Evolutionary conservation across 129 eudicot species (phyloP).

Genomic region (Heracleum sosnowskyi): DNA sequence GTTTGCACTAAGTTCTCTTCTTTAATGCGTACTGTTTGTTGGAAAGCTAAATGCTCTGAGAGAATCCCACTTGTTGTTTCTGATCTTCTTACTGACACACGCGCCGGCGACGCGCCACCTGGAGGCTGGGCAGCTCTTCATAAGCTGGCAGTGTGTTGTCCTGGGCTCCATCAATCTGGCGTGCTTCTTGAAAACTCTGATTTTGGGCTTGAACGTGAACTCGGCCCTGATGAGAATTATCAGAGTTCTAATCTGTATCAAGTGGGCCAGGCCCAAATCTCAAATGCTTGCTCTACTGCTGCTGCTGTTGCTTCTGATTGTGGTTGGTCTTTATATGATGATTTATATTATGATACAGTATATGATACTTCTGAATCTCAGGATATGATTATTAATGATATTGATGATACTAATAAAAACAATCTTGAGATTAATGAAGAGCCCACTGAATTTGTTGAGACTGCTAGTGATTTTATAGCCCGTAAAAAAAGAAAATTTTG

Average conservation of each 20-base stretch:
- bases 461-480: conserved; percentile 11
- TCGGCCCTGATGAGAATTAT: conserved; percentile 35
- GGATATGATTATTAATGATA: background rate
- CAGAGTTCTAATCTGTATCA: conserved; percentile 14
- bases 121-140: conserved; percentile 43
- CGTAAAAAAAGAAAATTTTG: conserved; percentile 44
- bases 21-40: conserved; percentile 29
- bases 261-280: conserved; percentile 15
- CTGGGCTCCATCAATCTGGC: conserved; percentile 41
- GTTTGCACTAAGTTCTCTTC: conserved; percentile 41
- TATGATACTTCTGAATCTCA: conserved; percentile 37
- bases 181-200: conserved; percentile 55
- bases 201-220: conserved; percentile 50
- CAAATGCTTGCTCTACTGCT: conserved; percentile 12
- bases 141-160: conserved; percentile 57
- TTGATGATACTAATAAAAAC: conserved; percentile 5
- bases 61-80: conserved; percentile 34
- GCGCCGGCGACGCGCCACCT: conserved; percentile 20
- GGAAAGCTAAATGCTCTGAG: conserved; percentile 27
- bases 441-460: conserved; percentile 1
- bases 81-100: conserved; percentile 26
- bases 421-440: conserved; percentile 18
- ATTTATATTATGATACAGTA: conserved; percentile 58
- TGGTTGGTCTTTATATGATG: conserved; percentile 76
- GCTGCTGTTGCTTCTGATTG: conserved; percentile 24